phyloP scores from a whole-genome alignment of 495 filamentous ascomycete species.

The Hapsidospora chrysogenum region DNA sequence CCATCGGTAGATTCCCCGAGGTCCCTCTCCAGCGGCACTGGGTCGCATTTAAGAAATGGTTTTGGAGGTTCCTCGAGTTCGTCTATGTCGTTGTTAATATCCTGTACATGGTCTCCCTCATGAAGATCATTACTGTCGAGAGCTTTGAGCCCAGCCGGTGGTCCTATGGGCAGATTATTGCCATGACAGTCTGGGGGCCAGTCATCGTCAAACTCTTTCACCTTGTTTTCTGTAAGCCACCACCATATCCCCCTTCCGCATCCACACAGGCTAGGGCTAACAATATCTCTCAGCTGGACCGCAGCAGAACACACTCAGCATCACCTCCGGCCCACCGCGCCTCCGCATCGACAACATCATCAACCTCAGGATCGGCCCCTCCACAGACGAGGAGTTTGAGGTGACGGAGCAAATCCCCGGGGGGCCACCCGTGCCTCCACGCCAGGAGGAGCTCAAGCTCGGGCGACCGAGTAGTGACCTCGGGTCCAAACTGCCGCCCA shows the following conservation, averaged over 20 bases:
- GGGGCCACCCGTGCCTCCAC: too few species aligned
- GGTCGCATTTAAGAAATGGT: background rate
- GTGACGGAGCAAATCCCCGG: too few species aligned
- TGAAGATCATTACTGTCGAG: background rate
- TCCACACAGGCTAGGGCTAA: too few species aligned
- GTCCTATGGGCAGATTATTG: conserved; percentile 3
- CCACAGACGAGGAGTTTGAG: background rate
- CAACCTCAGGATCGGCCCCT: background rate
- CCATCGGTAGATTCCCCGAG: background rate
- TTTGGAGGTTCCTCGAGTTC: background rate
- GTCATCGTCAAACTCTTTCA: conserved; percentile 2
- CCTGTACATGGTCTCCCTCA: conserved; percentile 1
- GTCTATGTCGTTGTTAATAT: conserved; percentile 1
- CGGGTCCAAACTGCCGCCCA: too few species aligned
- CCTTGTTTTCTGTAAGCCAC: conserved; percentile 3
- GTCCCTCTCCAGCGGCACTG: background rate
- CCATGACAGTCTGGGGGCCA: conserved; percentile 1
- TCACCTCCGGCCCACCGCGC: conserved; percentile 1
- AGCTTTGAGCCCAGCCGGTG: conserved; percentile 1
- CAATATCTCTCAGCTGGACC: conserved; percentile 2
- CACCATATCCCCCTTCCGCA: too few species aligned
- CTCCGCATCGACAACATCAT: conserved; percentile 1
- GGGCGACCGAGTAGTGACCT: too few species aligned
- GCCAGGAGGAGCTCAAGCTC: too few species aligned
- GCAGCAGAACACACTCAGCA: background rate